Percentiles rank a stretch among this genome's conserved stretches.
Conservation (phyloP, 805 yeast genomes). For the Starmera amethionina region DNA sequence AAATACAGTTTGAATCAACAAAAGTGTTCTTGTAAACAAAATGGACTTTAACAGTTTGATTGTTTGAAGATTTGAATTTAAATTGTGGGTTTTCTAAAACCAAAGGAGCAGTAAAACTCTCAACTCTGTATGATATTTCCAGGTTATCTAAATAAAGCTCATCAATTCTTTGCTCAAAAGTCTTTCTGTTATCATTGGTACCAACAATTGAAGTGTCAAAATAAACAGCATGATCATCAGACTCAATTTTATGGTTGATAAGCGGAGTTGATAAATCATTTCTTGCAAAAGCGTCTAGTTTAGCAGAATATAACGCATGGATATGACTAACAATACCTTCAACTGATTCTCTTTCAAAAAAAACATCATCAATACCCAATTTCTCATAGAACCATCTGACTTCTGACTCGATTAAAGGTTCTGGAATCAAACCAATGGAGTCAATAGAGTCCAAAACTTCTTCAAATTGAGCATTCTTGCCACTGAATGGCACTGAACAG, state of each 20-base stretch:
- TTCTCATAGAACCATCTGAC: slow-evolving; percentile 82
- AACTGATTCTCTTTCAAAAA: slow-evolving; percentile 79
- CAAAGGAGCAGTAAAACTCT: slow-evolving; percentile 65
- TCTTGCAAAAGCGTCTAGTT: slow-evolving; percentile 75
- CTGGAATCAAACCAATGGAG: slow-evolving; percentile 83
- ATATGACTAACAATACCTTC: slow-evolving; percentile 76
- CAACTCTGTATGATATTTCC: slow-evolving; percentile 53
- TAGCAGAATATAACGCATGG: slow-evolving; percentile 84
- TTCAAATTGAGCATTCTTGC: slow-evolving; percentile 72
- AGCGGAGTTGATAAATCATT: slow-evolving; percentile 44
- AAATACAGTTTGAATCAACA: slow-evolving; percentile 36
- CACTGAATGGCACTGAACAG: slow-evolving; percentile 64
- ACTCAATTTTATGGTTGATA: slow-evolving; percentile 72
- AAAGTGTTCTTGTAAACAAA: slow-evolving; percentile 76
- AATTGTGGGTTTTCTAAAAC: slow-evolving; percentile 24
- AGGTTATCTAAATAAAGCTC: slow-evolving; percentile 61
- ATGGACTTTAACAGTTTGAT: slow-evolving; percentile 54
- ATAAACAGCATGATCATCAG: slow-evolving; percentile 81
- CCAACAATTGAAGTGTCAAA: slow-evolving; percentile 53
- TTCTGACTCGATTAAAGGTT: slow-evolving; percentile 73
- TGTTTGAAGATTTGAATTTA: slow-evolving; percentile 7
- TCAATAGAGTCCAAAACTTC: slow-evolving; percentile 76
- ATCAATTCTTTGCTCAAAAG: slow-evolving; percentile 72
- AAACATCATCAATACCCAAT: slow-evolving; percentile 86
- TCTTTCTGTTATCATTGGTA: slow-evolving; percentile 25